phyloP scores from a whole-genome alignment of 148 eudicot species.

The Chenopodium formosanum region DNA sequence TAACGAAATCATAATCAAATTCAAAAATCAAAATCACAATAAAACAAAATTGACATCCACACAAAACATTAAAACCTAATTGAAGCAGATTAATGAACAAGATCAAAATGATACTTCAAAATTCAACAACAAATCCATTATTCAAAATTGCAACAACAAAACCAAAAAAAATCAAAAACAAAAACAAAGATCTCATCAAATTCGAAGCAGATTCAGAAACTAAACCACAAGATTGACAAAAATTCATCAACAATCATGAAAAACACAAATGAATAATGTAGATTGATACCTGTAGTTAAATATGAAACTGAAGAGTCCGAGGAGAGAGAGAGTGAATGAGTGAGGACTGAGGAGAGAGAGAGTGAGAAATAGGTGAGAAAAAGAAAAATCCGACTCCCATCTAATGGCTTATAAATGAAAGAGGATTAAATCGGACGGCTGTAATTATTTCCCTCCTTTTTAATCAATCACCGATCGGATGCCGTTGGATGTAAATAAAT shows the following conservation, averaged over 20 bases:
- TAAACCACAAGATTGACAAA: not conserved
- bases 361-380: conserved; percentile 16
- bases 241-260: not conserved
- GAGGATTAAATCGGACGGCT: conserved; percentile 32
- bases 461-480: not conserved
- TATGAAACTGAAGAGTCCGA: not conserved
- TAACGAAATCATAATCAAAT: not conserved
- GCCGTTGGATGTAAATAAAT: conserved; percentile 24
- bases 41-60: not conserved
- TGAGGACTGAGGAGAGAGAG: not conserved
- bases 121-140: not conserved
- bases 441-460: conserved; percentile 44
- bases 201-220: not conserved
- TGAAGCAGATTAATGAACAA: not conserved
- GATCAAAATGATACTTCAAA: not conserved
- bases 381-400: not conserved
- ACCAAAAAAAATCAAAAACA: not conserved
- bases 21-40: not conserved
- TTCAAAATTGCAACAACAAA: not conserved
- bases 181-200: not conserved
- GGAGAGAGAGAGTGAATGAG: not conserved
- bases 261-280: not conserved
- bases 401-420: conserved; percentile 17
- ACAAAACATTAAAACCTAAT: not conserved
- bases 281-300: conserved; percentile 17